Base-by-base conservation (phyloP, 805 yeast species). In the Candida arabinofermentans region DNA sequence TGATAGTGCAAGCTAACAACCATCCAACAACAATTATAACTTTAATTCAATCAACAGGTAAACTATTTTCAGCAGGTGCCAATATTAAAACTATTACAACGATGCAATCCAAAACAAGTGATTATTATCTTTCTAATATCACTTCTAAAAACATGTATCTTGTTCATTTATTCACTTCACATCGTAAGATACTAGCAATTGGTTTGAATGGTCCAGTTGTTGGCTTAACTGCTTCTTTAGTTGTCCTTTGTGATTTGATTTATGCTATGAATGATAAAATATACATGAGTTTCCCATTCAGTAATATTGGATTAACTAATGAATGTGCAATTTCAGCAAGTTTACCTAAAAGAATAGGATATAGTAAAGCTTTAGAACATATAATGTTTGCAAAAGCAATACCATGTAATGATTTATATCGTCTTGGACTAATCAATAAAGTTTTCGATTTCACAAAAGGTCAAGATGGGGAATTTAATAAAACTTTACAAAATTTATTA, bases 161-260 rank as follows among this genome's bases (percentile, higher is more conserved):
- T 41, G 81, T 93, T 4, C 75, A 79, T 48, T 68, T 82, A 29
- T 78, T 86, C 58, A 75, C 77, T 48, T 75, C 79, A 53, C 96
- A 88, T 62, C 64, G 72, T 8, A 88, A 88, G 58, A 69, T 86
- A 8, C 65, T 88, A 27, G 80, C 80, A 22, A 77, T 78, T 34
- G 90, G 88, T 3, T 69, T 88, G 43, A 88, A 88, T 58, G 96
- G 96, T 0, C 96, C 96, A 0, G 95, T 79, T 5, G 74, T 88
- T 44, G 96, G 96, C 0, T 71, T 88, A 44, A 69, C 81, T 24
- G 79, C 90, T 2, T 88, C 89, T 0, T 61, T 88, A 39, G 81
- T 86, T 10, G 75, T 83, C n/a, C 65, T 84, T 40, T 79, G 85
- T 62, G 96, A 88, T 62, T 70, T 88, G 44, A 71, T 88, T 8